A percentile compares a stretch with the other conserved stretches of the same genome.
Conservation (phyloP, 805 yeast species). For the Candida maesae region DNA sequence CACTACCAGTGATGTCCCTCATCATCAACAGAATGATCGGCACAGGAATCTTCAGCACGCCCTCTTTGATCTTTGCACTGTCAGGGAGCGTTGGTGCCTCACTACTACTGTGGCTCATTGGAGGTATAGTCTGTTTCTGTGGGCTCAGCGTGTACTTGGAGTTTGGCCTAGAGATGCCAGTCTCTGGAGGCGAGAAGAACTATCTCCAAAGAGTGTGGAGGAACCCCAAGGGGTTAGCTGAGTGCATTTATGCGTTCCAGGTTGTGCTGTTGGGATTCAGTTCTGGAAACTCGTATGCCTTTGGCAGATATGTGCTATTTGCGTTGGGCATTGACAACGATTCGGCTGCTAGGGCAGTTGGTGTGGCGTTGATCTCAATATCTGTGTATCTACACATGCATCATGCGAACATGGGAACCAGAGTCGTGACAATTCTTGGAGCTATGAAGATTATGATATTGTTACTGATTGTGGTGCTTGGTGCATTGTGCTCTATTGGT, state of each 20-base stretch:
- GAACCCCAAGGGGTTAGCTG: slow-evolving; percentile 50
- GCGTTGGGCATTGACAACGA: slow-evolving; percentile 38
- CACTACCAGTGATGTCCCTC: slow-evolving; percentile 30
- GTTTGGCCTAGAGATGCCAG: slow-evolving; percentile 61
- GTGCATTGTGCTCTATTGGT: slow-evolving; percentile 38
- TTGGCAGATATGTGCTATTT: slow-evolving; percentile 54
- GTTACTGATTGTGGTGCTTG: slow-evolving; percentile 45
- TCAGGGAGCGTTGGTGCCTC: slow-evolving; percentile 59
- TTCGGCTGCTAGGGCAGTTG: slow-evolving; percentile 41
- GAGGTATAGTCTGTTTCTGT: slow-evolving; percentile 53
- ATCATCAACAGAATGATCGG: slow-evolving; percentile 70
- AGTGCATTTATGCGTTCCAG: slow-evolving; percentile 46
- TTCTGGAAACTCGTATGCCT: slow-evolving; percentile 61
- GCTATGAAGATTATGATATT: slow-evolving; percentile 49
- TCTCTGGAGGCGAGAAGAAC: slow-evolving; percentile 67
- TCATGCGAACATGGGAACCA: slow-evolving; percentile 48
- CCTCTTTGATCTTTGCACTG: slow-evolving; percentile 54
- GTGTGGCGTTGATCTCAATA: slow-evolving; percentile 46
- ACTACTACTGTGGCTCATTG: slow-evolving; percentile 56
- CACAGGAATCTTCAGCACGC: slow-evolving; percentile 69
- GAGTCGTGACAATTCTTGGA: slow-evolving; percentile 51
- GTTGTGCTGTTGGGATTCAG: slow-evolving; percentile 58
- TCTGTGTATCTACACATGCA: slow-evolving; percentile 44
- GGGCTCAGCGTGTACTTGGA: slow-evolving; percentile 59
- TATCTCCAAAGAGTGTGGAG: slow-evolving; percentile 56